These are phyloP conservation scores for Lachnellula arida DNA, from an alignment of 2,329 filamentous ascomycete species.

Conservation along the genomic window DNA sequence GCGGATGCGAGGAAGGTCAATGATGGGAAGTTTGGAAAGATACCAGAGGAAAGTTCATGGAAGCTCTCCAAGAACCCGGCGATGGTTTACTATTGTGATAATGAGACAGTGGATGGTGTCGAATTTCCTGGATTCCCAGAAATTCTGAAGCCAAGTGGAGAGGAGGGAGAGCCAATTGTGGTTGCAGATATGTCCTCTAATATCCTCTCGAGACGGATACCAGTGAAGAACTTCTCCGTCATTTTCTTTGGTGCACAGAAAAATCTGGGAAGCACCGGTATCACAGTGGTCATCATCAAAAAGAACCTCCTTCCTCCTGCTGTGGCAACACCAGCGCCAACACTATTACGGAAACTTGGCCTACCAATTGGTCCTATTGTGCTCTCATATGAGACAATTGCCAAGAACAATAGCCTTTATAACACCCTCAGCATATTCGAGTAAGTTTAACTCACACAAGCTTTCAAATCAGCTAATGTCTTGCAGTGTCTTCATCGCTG, in stretches of 20 bases:
- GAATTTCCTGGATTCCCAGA: constrained; percentile 77
- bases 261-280: constrained; percentile 81
- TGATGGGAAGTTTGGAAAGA: constrained; percentile 78
- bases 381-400: constrained; percentile 76
- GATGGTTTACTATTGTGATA: constrained; percentile 82
- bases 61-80: constrained; percentile 63
- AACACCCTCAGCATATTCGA: constrained; percentile 93
- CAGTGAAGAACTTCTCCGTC: constrained; percentile 71
- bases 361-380: constrained; percentile 77
- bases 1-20: constrained; percentile 62
- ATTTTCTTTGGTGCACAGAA: constrained; percentile 96
- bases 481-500: constrained; percentile 74
- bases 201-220: constrained; percentile 76
- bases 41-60: constrained; percentile 75
- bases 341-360: constrained; percentile 67
- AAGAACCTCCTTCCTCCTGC: constrained; percentile 72
- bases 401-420: constrained; percentile 92
- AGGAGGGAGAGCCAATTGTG: constrained; percentile 66
- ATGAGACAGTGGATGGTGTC: constrained; percentile 91
- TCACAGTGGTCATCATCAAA: constrained; percentile 81
- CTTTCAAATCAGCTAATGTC: constrained; percentile 6
- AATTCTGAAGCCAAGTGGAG: constrained; percentile 50
- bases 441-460: constrained; percentile 35
- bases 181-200: constrained; percentile 94
- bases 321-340: constrained; percentile 59